Base-by-base conservation (phyloP, 352 stramenopile genomes). In the Phytophthora capsici region DNA sequence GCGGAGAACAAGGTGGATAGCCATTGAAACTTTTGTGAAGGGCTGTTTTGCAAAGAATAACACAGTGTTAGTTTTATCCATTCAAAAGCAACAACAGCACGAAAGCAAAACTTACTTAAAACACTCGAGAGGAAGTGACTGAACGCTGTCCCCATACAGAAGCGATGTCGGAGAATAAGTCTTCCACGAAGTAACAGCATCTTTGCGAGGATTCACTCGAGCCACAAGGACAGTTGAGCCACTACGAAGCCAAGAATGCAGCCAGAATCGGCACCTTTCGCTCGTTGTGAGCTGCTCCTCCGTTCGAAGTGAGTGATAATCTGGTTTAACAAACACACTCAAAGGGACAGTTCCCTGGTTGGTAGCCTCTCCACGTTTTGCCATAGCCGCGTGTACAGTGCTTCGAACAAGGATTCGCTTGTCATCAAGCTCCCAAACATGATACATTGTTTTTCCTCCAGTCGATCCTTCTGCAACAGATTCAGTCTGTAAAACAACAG, bases 161-260 rank as follows among this genome's bases (percentile, higher is more conserved):
- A 91, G 69, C 1, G 73, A 81, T 7, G 66, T 30, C 13, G 88
- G 70, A 28, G 73, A 77, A 48, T 88, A 77, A 30, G 57, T 78
- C 32, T 73, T 71, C 76, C 78, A 92, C 6, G 78, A 80, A 2
- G 30, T 62, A 8, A 91, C 49, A 12, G 26, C 19, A 17, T 56
- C 57, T 2, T 69, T 67, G 23, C 62, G 65, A 0, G 80, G 84
- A 6, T 80, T 51, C 6, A 91, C n/a, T 0, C 69, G 73, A 10
- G 71, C 78, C 5, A 94, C 50, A 6, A 86, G 28, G n/a, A 95
- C 51, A 6, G 58, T 55, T 0, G 83, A 77, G 13, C 77, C 73
- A n/a, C 88, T 86, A 8, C 86, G 81, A 13, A 95, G 64, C 88
- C 88, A 95, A 4, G 86, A 87, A 62, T 94, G 81, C 1, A 95